Evolutionary conservation across 1,139 yeast species (phyloP).

Genomic region (Blastobotrys illinoisensis): DNA sequence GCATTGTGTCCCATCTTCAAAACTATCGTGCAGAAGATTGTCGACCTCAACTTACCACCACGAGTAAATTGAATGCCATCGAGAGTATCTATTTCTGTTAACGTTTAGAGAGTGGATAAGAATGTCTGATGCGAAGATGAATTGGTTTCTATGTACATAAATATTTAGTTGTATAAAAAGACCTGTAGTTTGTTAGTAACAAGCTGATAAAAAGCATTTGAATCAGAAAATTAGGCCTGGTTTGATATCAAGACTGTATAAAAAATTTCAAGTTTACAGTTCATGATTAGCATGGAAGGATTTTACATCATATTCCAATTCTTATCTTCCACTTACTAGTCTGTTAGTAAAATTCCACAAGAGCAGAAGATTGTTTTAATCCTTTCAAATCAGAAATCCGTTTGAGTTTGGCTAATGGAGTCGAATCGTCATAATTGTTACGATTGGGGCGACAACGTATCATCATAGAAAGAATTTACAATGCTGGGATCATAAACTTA

Average conservation of each 20-base stretch:
- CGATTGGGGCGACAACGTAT: conserved; percentile 61
- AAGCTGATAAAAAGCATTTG: background rate
- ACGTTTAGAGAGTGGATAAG: no score
- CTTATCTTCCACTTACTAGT: background rate
- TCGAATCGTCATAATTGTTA: conserved; percentile 51
- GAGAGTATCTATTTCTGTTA: no score
- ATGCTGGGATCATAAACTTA: background rate
- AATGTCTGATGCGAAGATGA: background rate
- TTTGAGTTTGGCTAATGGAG: conserved; percentile 43
- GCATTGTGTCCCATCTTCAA: background rate
- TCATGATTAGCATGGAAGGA: conserved; percentile 31
- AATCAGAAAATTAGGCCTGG: background rate
- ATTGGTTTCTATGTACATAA: background rate
- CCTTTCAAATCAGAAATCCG: background rate
- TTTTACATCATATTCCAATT: background rate
- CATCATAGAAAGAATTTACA: conserved; percentile 35
- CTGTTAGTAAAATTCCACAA: background rate
- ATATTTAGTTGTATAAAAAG: background rate
- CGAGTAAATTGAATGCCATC: background rate
- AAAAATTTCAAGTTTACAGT: background rate
- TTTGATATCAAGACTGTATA: background rate
- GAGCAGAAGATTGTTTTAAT: background rate
- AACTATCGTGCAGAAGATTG: background rate
- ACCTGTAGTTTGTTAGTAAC: background rate
- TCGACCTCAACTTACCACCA: background rate